Evolutionary conservation across 2,329 filamentous ascomycete species (phyloP), one percentile per base, ranked within the genome.

Genomic region (Allantophomopsis cytisporea): DNA sequence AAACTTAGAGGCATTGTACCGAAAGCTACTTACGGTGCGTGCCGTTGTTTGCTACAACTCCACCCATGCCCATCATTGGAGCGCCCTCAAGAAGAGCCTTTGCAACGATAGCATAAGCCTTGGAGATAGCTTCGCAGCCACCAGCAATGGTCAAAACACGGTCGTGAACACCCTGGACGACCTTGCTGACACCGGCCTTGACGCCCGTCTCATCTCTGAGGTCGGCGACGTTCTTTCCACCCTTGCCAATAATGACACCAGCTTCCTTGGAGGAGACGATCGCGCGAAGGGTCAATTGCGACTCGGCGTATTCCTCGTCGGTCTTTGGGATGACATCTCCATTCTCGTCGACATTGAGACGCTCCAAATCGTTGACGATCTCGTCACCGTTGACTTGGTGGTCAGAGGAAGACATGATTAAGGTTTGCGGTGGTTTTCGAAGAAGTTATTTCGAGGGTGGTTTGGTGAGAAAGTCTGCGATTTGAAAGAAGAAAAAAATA

Each of bases 251-350:
- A 62, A 98, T 96, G 54, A 98, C 87, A 57, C 91, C 91, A 43
- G 91, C 91, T 65, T 98, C 91, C 68, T 96, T 96, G 60, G 91
- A 95, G 28, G 91, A 95, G 50, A 98, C 91, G 59, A 98, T 95
- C 52, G 91, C 91, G 59, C 91, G 84, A 47, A 98, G 76, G 45
- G 91, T 98, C 54, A 98, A 72, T 63, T 93, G 84, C 39, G 88
- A 79, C 60, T 87, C 77, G 38, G 86, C 87, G 58, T 98, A 98
- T 63, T 98, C 91, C 60, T 96, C 88, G 53, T 98, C 91, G 43
- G 89, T 94, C 68, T 89, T 91, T 54, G 86, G 89, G 44, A 75
- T 73, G 45, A 76, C 73, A 52, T 89, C 85, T 49, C 83, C 83
- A 50, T 91, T 83, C 47, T 73, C 69, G 39, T 68, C 68, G 49